Base-by-base conservation (phyloP, 169 alveolate genomes). In the Toxoplasma gondii region DNA sequence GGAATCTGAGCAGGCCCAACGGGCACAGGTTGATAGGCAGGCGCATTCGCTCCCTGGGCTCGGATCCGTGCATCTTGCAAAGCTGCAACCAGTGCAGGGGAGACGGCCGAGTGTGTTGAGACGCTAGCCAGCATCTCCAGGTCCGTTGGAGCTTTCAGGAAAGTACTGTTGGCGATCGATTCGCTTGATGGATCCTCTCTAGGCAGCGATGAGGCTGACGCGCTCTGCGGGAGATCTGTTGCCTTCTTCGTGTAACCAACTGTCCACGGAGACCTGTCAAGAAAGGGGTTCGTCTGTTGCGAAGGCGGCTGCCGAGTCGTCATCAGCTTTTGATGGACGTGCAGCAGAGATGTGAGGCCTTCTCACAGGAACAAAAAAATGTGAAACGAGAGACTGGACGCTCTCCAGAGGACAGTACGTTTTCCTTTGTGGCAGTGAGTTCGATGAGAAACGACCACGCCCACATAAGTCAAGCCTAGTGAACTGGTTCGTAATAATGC, bases 1-100 rank as follows among this genome's bases (percentile, higher is more conserved):
- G 93, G 93, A 10, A 58, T 29, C 53, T 67, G 83, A 1, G 93
- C 88, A 38, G 84, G 45, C 84, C 84, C 74, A 7, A 64, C n/a
- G 74, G 74, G 74, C 74, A 64, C 9, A 31, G 74, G 74, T 19
- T 31, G 74, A 19, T 22, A 64, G 31, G 31, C 74, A 27, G 74
- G 34, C 34, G 7, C 74, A 27, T 19, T 27, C 24, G 74, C 7
- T 7, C 74, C 74, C 7, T 12, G 9, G 74, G 74, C 74, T 1
- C 74, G 74, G 29, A 64, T 19, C 31, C 74, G 74, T 27, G 74
- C 74, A 16, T 64, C 74, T 19, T 64, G 74, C 34, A 64, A 16
- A 27, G 74, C 74, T 22, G 74, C 9, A 16, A 64, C 74, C 4
- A 64, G 74, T 27, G 74, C 74, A 16, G 74, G 74, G 34, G 74